Conservation (phyloP, 371 early-diverging fungal genomes). For the Mortierella sp. region DNA sequence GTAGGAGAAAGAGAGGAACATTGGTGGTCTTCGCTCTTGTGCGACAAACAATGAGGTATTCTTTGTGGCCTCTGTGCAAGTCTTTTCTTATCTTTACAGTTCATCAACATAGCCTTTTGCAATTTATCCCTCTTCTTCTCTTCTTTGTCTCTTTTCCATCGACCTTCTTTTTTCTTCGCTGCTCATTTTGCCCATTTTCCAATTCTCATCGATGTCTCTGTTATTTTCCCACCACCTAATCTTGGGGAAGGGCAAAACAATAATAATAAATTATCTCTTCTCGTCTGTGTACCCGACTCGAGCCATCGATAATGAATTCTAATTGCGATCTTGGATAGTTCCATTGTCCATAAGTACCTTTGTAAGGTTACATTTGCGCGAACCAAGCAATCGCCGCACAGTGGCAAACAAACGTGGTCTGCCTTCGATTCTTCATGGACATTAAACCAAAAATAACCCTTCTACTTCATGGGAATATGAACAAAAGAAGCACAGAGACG, state of each 20-base stretch:
- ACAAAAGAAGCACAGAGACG: too few relatives aligned
- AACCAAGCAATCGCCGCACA: too few relatives aligned
- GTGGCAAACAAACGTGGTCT: too few relatives aligned
- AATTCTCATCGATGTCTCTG: not conserved
- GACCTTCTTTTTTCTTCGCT: not conserved
- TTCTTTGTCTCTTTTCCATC: not conserved
- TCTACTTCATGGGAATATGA: too few relatives aligned
- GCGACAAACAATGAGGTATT: slow-evolving; percentile 12
- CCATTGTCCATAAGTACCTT: too few relatives aligned
- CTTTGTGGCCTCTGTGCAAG: not conserved
- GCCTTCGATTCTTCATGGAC: too few relatives aligned
- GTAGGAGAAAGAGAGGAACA: not conserved
- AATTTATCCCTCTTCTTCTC: not conserved
- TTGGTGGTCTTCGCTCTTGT: not conserved
- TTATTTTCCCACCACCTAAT: not conserved
- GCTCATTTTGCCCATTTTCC: not conserved
- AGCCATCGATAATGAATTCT: too few relatives aligned
- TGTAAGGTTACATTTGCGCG: too few relatives aligned
- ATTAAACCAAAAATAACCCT: too few relatives aligned
- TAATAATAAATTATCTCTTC: not conserved
- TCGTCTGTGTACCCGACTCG: too few relatives aligned
- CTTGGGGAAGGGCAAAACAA: too few relatives aligned
- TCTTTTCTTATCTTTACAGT: slow-evolving; percentile 13
- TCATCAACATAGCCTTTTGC: not conserved
- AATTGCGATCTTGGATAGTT: too few relatives aligned